Evolutionary conservation across 2,329 filamentous ascomycete species (phyloP), one percentile per base, ranked within the genome.

Genomic region (Leptographium radiaticola): DNA sequence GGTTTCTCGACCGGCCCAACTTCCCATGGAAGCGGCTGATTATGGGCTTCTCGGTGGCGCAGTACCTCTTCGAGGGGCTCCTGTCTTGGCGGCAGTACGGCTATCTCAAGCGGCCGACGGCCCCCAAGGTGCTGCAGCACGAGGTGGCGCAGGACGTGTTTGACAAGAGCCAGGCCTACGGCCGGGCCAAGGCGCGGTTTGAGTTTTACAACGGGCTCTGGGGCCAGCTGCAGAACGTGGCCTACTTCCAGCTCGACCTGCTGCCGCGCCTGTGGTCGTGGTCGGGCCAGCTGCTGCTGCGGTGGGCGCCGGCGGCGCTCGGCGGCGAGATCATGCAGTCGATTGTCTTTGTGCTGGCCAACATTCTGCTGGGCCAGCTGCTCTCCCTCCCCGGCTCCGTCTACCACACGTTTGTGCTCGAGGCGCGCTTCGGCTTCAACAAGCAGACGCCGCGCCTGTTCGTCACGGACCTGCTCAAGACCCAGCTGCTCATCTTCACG

Each of bases 11-110:
- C 75, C 83, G 87, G 65, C 90, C 91, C 55, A 76, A 87, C 65
- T 95, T 97, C 74, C 91, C 93, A 53, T 98, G 93, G 93, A 98
- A 96, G 81, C 86, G 83, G 68, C 82, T 98, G 63, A 90, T 98
- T 64, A 80, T 97, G 62, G 87, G 89, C 64, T 98, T 98, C 74
- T 95, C 89, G 34, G 68, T 97, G 63, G 89, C 86, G 57, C 89
- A 98, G 67, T 97, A 88, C 68, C 72, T 89, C 53, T 84, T 98
- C 65, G 93, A 98, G 69, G 83, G 88, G 46, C 87, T 91, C 71
- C 82, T 98, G 52, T 89, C 89, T 31, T 74, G 88, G 61, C 88
- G 93, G 55, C 93, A 98, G 69, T 97, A 96, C 69, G 81, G 83
- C 61, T 81, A 96, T 54, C 78, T 97, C 57, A 81, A 91, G 66